Conservation (phyloP, 176 grass and related monocot species). For the Pontederia paniculata region DNA sequence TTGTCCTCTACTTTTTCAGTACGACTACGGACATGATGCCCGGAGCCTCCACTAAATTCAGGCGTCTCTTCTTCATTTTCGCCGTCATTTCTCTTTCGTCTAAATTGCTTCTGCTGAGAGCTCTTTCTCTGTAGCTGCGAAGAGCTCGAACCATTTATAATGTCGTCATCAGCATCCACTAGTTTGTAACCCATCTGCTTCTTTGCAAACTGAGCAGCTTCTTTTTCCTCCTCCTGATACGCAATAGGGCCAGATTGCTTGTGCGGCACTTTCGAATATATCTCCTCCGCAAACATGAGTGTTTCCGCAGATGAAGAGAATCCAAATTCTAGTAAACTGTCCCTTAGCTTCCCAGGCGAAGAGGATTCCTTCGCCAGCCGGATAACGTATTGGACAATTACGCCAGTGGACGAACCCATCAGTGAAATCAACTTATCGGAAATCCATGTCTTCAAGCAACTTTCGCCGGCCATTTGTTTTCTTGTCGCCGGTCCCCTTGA, state of each 20-base stretch:
- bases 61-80: conserved; percentile 35
- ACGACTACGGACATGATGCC: conserved; percentile 30
- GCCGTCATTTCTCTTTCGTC: conserved; percentile 52
- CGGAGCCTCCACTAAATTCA: conserved; percentile 4
- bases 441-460: conserved; percentile 66
- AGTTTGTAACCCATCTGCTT: conserved; percentile 77
- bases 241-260: conserved; percentile 42
- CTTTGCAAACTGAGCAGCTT: conserved; percentile 48
- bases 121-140: conserved; percentile 6
- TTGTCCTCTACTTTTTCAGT: conserved; percentile 39
- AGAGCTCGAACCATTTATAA: conserved; percentile 6
- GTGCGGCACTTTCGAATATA: conserved; percentile 60
- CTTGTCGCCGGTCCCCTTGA: too few species aligned
- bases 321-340: conserved; percentile 57
- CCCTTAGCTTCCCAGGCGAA: conserved; percentile 38
- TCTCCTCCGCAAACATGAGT: conserved; percentile 38
- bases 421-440: conserved; percentile 65
- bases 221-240: conserved; percentile 71
- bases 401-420: conserved; percentile 51
- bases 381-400: conserved; percentile 72
- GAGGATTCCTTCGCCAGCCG: conserved; percentile 69
- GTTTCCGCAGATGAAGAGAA: conserved; percentile 40
- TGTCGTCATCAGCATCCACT: conserved; percentile 32
- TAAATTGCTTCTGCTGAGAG: conserved; percentile 59
- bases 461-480: conserved; percentile 35